Percentiles rank a stretch among this genome's conserved stretches.
These are phyloP conservation scores for Tuber borchii DNA, from an alignment of 495 filamentous ascomycete species.

Conservation along the genomic window DNA sequence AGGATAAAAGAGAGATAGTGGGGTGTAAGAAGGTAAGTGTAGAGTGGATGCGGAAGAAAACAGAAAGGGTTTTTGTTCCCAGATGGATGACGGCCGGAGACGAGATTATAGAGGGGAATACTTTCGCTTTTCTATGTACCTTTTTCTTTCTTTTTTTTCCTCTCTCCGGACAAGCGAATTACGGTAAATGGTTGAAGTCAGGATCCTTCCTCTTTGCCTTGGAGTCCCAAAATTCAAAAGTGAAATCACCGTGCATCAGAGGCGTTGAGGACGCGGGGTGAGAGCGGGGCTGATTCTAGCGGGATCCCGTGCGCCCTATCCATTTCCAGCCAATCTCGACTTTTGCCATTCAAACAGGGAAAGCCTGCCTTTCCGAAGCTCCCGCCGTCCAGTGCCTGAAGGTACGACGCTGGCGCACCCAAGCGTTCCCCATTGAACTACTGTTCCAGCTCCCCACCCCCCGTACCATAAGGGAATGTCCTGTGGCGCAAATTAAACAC, in stretches of 20 bases:
- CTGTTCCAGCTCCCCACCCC: neutral
- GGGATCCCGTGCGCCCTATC: neutral
- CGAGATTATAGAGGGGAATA: neutral
- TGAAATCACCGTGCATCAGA: conserved; percentile 38
- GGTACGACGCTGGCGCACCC: neutral
- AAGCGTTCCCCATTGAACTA: neutral
- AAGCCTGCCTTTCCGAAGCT: neutral
- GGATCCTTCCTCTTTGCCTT: neutral
- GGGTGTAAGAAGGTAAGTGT: neutral
- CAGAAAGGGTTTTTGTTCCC: neutral
- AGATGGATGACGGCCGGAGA: neutral
- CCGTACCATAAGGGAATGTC: neutral
- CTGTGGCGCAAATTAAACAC: neutral
- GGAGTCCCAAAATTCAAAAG: neutral
- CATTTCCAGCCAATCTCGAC: neutral
- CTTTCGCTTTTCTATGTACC: neutral
- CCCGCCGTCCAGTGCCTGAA: neutral
- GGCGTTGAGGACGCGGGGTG: conserved; percentile 29
- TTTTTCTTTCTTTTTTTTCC: too few relatives aligned
- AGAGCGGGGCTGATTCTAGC: conserved; percentile 33
- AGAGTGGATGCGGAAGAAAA: neutral
- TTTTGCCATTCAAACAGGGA: neutral
- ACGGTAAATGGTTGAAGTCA: neutral
- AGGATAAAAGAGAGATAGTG: neutral
- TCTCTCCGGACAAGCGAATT: neutral